Percentiles rank a stretch among this genome's conserved stretches.
Conservation (phyloP, 108 stramenopile genomes). For the Asterionellopsis glacialis region DNA sequence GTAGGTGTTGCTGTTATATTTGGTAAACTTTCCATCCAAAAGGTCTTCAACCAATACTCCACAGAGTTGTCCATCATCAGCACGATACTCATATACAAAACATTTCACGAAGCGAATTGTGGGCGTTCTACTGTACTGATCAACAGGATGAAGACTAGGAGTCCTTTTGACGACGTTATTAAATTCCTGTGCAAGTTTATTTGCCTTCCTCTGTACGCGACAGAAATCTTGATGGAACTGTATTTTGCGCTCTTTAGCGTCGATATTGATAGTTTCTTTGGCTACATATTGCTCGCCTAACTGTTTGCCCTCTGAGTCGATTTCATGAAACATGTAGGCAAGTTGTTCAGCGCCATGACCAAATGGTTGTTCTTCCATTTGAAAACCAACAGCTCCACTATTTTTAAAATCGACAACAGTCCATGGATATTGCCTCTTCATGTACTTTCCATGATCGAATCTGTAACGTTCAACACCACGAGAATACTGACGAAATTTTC, state of each 20-base stretch:
- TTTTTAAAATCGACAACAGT: slow-evolving; percentile 16
- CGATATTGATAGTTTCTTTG: slow-evolving; percentile 26
- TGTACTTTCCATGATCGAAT: not conserved
- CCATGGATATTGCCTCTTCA: slow-evolving; percentile 17
- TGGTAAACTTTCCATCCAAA: slow-evolving; percentile 38
- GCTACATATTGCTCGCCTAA: slow-evolving; percentile 29
- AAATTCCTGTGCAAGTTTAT: too few species aligned
- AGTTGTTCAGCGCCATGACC: slow-evolving; percentile 38
- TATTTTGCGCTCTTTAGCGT: slow-evolving; percentile 29
- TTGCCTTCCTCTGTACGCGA: slow-evolving; percentile 5
- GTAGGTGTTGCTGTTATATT: slow-evolving; percentile 39
- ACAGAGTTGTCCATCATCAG: slow-evolving; percentile 10
- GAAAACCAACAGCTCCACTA: slow-evolving; percentile 17
- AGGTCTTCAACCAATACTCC: slow-evolving; percentile 34
- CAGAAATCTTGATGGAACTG: slow-evolving; percentile 36
- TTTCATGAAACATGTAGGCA: slow-evolving; percentile 9
- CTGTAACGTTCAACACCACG: too few species aligned
- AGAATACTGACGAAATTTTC: too few species aligned
- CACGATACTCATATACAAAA: slow-evolving; percentile 34
- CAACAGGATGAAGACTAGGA: slow-evolving; percentile 16
- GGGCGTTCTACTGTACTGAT: slow-evolving; percentile 28
- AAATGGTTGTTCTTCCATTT: slow-evolving; percentile 33
- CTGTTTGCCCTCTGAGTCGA: slow-evolving; percentile 25
- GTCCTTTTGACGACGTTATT: not conserved
- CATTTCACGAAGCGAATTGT: slow-evolving; percentile 29